phyloP scores from a whole-genome alignment of 352 stramenopile genomes.

The Peronospora belbahrii region DNA sequence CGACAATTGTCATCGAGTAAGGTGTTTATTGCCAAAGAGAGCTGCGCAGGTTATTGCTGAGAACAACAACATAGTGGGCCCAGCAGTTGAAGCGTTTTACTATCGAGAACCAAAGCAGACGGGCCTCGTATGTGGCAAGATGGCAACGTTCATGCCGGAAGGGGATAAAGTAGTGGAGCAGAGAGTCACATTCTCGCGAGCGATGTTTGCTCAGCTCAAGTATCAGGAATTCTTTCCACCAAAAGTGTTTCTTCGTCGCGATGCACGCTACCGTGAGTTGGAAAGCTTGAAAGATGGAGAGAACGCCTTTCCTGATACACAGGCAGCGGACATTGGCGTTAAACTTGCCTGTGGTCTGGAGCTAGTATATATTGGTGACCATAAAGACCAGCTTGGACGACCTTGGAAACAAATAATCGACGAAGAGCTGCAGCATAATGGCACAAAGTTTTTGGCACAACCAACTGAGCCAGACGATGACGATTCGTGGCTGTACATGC shows the following conservation, averaged over 20 bases:
- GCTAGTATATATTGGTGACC: constrained; percentile 44
- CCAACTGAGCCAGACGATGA: constrained; percentile 41
- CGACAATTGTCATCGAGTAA: constrained; percentile 42
- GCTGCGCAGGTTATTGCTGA: constrained; percentile 28
- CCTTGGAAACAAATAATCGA: constrained; percentile 39
- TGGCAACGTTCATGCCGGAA: constrained; percentile 39
- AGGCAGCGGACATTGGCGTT: constrained; percentile 57
- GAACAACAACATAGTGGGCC: constrained; percentile 27
- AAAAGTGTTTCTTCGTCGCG: constrained; percentile 36
- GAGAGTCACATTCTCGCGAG: constrained; percentile 63
- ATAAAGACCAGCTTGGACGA: constrained; percentile 35
- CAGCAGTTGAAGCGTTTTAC: constrained; percentile 67
- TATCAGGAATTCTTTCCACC: constrained; percentile 67
- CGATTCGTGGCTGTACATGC: constrained; percentile 72
- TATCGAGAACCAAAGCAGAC: constrained; percentile 55
- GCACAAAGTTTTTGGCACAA: neutral
- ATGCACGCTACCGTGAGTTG: constrained; percentile 17
- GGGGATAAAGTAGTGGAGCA: constrained; percentile 13
- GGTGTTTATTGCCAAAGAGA: constrained; percentile 36
- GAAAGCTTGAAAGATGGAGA: constrained; percentile 6
- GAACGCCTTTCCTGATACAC: constrained; percentile 12
- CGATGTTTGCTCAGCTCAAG: constrained; percentile 78
- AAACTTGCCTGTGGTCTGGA: constrained; percentile 75
- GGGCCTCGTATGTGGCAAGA: constrained; percentile 39
- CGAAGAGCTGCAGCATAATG: constrained; percentile 9